Percentiles rank a stretch among this genome's conserved stretches.
These are phyloP conservation scores for Scheffersomyces lignosus DNA, from an alignment of 805 yeast genomes.

Conservation along the genomic window DNA sequence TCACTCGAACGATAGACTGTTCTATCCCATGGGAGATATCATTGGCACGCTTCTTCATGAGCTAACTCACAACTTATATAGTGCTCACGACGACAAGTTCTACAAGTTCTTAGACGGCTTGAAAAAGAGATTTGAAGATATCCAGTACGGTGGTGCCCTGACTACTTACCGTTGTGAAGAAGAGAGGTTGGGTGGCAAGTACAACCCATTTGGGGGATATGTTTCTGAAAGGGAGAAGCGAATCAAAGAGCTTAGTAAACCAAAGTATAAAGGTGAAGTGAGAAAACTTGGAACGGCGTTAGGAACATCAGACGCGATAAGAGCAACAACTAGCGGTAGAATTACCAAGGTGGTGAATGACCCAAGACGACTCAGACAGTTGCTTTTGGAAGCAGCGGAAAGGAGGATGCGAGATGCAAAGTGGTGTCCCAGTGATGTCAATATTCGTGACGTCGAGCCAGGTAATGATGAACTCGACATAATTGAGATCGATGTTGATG, in stretches of 20 bases:
- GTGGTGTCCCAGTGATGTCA: constrained; percentile 40
- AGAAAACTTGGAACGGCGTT: constrained; percentile 36
- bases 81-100: constrained; percentile 78
- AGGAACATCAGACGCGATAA: constrained; percentile 9
- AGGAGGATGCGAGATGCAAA: constrained; percentile 53
- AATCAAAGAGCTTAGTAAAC: constrained; percentile 38
- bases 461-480: constrained; percentile 46
- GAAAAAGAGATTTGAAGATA: constrained; percentile 47
- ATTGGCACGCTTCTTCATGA: constrained; percentile 89
- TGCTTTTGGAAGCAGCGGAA: constrained; percentile 63
- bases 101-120: constrained; percentile 65
- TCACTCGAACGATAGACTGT: constrained; percentile 50
- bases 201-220: constrained; percentile 13
- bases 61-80: constrained; percentile 73
- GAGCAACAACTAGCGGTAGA: constrained; percentile 2
- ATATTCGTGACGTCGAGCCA: constrained; percentile 34
- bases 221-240: constrained; percentile 35
- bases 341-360: constrained; percentile 12
- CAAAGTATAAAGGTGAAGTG: constrained; percentile 41
- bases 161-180: constrained; percentile 50
- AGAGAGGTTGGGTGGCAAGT: constrained; percentile 41
- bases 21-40: constrained; percentile 63
- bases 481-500: constrained; percentile 21
- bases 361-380: constrained; percentile 34
- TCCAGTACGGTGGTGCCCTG: constrained; percentile 44